These are phyloP conservation scores for Ophiostoma novo-ulmi DNA, from an alignment of 2,329 filamentous ascomycete species.

Conservation along the genomic window DNA sequence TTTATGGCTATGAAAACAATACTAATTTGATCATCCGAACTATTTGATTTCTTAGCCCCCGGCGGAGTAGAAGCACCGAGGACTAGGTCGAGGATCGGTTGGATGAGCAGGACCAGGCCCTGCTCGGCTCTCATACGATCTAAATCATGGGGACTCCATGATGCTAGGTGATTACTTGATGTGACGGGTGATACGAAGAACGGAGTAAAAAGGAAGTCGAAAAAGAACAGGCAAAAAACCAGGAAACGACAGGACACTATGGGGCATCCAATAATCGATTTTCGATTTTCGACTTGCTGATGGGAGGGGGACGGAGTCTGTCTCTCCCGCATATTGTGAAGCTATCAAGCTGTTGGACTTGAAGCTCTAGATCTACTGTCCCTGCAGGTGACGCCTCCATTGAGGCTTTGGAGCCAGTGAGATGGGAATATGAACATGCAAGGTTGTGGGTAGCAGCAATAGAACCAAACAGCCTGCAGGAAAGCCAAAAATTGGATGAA, in stretches of 20 bases:
- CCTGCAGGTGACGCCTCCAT: not conserved
- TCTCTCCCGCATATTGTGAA: not conserved
- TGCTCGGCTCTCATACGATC: not conserved
- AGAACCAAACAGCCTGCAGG: not conserved
- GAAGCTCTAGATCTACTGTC: not conserved
- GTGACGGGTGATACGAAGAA: not conserved
- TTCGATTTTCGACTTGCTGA: not conserved
- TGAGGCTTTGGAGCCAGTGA: not conserved
- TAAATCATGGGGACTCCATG: not conserved
- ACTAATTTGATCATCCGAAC: not conserved
- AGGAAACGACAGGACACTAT: not conserved
- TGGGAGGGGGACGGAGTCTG: not conserved
- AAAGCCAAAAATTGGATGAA: not conserved
- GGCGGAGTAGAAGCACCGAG: slow-evolving; percentile 1
- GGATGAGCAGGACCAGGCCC: not conserved
- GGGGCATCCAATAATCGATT: not conserved
- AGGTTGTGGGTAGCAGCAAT: not conserved
- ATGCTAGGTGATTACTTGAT: not conserved
- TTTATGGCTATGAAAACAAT: not conserved
- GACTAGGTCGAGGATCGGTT: not conserved
- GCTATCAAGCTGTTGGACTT: not conserved
- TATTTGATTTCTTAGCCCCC: not conserved
- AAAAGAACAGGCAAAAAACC: not conserved
- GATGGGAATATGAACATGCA: not conserved
- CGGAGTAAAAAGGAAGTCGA: not conserved